A percentile compares a stretch with the other conserved stretches of the same genome.
Evolutionary conservation across 179 eudicot genomes (phyloP).

Genomic region (Beta macrorhiza): DNA sequence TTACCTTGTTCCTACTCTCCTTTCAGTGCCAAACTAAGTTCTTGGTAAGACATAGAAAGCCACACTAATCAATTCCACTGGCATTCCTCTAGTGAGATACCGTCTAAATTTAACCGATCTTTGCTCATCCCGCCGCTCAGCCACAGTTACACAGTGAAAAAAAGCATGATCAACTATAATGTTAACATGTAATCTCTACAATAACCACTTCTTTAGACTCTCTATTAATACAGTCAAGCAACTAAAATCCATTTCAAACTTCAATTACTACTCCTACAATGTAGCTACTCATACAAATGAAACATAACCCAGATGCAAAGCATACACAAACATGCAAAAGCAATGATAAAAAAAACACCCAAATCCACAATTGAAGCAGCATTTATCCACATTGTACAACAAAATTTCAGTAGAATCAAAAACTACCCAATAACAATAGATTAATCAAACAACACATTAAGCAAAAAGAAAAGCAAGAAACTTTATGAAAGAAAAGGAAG

Average conservation of each 20-base stretch:
- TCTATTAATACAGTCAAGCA: background rate
- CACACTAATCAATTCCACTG: slow-evolving; percentile 4
- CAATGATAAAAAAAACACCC: background rate
- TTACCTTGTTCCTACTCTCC: background rate
- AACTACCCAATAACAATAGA: background rate
- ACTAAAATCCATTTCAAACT: background rate
- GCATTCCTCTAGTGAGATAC: slow-evolving; percentile 8
- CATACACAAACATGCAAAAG: slow-evolving; percentile 1
- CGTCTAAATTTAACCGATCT: background rate
- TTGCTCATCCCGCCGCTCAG: background rate
- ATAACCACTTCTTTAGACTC: background rate
- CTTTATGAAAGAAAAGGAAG: background rate
- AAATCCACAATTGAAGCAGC: slow-evolving; percentile 7
- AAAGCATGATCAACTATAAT: background rate
- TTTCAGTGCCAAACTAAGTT: background rate
- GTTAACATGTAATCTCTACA: background rate
- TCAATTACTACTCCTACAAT: background rate
- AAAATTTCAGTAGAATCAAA: background rate
- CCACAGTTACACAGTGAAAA: background rate
- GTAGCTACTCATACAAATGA: background rate
- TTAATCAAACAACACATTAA: background rate
- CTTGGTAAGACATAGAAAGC: background rate
- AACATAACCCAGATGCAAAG: background rate
- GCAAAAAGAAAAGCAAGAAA: background rate
- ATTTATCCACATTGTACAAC: background rate